Base-by-base conservation (phyloP, 164 flowering plant species). In the Sextonia rubra region DNA sequence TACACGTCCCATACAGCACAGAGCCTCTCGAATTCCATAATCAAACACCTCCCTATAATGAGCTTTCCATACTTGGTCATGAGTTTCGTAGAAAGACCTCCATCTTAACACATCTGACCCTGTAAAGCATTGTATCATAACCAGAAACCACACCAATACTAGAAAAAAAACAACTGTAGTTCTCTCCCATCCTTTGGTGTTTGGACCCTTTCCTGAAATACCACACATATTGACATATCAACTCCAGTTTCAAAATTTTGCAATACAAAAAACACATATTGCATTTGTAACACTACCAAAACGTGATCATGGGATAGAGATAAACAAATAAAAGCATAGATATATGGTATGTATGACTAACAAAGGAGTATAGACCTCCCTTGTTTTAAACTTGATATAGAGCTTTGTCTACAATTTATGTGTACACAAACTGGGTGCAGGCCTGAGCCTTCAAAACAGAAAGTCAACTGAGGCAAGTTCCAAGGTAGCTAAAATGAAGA, bases 21-120 rank as follows among this genome's bases (percentile, higher is more conserved):
- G 80, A 69, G 83, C 91, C 79, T 91, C 94, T 60, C 98, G 92
- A 77, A 92, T 86, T 68, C 94, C 94, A 83, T 86, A 82, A 80
- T 92, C 96, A 84, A 92, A 92, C 74, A 92, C 88, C 83, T 92
- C 98, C 48, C 77, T 75, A 77, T 92, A 92, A 78, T 92, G 98
- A 76, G 91, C 86, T 70, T 83, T 92, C 96, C 98, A 92, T 44
- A 84, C 91, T 77, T 78, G 74, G 61, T 90, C 91, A 79, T 92
- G 86, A 52, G 89, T 85, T 74, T 83, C 83, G 83, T 92, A 92
- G 70, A 88, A 92, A 12, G 90, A 92, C 73, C 96, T 81, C 98
- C 96, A 92, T 74, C 82, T 84, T 64, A 90, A 76, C 48, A 92
- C 88, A 83, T 89, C 94, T 67, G 87, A 80, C 64, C 98, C 94